Conservation (phyloP, 345 rosid genomes). For the Eucalyptus fibrosa region DNA sequence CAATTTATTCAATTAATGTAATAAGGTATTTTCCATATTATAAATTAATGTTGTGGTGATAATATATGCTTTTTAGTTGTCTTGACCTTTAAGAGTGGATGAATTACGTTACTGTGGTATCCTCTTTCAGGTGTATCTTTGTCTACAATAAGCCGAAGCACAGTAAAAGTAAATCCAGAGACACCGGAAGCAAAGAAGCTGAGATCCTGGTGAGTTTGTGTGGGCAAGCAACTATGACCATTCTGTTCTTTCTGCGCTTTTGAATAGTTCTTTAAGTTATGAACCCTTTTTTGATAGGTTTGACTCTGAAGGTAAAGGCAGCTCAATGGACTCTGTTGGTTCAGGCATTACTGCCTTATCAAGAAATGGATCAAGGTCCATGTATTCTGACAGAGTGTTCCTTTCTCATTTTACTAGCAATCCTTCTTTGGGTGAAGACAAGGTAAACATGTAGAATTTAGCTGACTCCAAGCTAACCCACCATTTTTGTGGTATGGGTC, state of each 20-base stretch:
- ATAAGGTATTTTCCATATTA: not conserved
- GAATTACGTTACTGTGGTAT: not conserved
- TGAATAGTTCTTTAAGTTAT: not conserved
- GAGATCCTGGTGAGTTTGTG: constrained; percentile 43
- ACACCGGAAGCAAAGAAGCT: constrained; percentile 61
- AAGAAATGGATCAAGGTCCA: constrained; percentile 48
- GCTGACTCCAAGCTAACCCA: not conserved
- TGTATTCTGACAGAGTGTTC: constrained; percentile 55
- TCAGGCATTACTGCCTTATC: constrained; percentile 46
- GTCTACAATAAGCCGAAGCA: constrained; percentile 59
- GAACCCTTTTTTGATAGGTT: constrained; percentile 24
- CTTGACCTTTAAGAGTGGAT: not conserved
- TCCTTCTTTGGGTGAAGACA: constrained; percentile 63
- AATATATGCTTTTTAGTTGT: not conserved
- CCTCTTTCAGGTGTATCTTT: constrained; percentile 57
- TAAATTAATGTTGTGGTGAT: not conserved
- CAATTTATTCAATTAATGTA: not conserved
- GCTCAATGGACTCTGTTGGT: constrained; percentile 65
- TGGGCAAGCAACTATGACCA: not conserved
- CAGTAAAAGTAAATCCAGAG: constrained; percentile 55
- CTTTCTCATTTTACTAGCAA: constrained; percentile 53
- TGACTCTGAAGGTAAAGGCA: constrained; percentile 73
- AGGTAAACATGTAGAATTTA: constrained; percentile 26
- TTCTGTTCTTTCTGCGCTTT: not conserved
- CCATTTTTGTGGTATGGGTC: not conserved